phyloP scores from a whole-genome alignment of 2,329 filamentous ascomycete genomes.

The Paraphaeosphaeria minitans region DNA sequence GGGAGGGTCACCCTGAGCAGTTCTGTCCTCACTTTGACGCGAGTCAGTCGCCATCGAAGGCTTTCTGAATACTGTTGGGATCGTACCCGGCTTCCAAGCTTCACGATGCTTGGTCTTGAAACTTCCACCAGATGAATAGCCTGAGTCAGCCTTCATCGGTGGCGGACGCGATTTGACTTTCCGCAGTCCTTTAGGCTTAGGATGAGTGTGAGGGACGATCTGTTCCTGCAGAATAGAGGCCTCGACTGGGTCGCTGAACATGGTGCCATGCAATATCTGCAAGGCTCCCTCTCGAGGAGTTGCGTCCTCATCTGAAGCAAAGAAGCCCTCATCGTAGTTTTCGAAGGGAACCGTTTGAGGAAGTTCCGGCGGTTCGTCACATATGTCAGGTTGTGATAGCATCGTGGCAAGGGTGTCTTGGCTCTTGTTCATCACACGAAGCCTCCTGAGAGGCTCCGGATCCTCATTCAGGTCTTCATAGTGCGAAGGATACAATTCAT shows the following conservation, averaged over 20 bases:
- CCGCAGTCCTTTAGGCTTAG: background rate
- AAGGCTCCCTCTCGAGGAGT: constrained; percentile 16
- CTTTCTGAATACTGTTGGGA: constrained; percentile 14
- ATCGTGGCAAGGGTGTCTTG: constrained; percentile 24
- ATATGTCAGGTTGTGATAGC: constrained; percentile 37
- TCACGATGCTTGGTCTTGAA: constrained; percentile 18
- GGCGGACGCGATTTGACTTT: constrained; percentile 20
- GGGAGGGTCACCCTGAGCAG: constrained; percentile 12
- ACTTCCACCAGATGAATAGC: constrained; percentile 48
- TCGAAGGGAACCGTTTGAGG: background rate
- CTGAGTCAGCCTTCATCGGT: constrained; percentile 44
- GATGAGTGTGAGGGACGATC: background rate
- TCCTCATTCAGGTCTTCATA: constrained; percentile 7
- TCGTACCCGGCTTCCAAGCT: constrained; percentile 16
- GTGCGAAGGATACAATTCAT: constrained; percentile 5
- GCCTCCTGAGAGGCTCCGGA: constrained; percentile 19
- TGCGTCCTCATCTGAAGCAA: constrained; percentile 12
- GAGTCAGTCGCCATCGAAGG: constrained; percentile 16
- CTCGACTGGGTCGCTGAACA: constrained; percentile 21
- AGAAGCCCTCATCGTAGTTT: constrained; percentile 13
- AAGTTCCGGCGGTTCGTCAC: constrained; percentile 29
- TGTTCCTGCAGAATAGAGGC: background rate
- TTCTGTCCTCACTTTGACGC: constrained; percentile 16
- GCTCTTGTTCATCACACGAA: constrained; percentile 26
- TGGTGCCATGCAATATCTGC: constrained; percentile 31